A percentile compares a stretch with the other conserved stretches of the same genome.
Evolutionary conservation across 306 rosid species (phyloP).

Genomic region (Hippophae tibetana): DNA sequence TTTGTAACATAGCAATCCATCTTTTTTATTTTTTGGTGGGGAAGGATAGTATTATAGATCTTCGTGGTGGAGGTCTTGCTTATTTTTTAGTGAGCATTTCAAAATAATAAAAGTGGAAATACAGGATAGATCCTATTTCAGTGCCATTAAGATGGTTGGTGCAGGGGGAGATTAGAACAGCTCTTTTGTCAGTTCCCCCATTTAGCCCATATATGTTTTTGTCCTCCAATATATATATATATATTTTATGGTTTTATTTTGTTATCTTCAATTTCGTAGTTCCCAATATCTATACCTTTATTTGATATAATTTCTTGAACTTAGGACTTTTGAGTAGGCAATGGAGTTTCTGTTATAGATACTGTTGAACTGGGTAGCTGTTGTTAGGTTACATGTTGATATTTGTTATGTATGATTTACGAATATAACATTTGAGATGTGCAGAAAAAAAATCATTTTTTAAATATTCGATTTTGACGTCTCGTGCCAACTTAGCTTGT

Average conservation of each 20-base stretch:
- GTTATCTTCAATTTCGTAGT: constrained; percentile 52
- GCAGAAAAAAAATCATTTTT: constrained; percentile 58
- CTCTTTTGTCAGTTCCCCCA: constrained; percentile 47
- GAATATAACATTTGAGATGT: constrained; percentile 55
- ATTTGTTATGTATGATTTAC: constrained; percentile 63
- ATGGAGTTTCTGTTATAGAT: constrained; percentile 40
- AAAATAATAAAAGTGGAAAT: constrained; percentile 38
- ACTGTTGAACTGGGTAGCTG: constrained; percentile 54
- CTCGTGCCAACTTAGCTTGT: neutral
- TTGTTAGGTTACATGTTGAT: constrained; percentile 52
- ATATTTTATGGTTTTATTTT: constrained; percentile 12
- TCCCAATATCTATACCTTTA: constrained; percentile 35
- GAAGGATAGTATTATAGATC: constrained; percentile 49
- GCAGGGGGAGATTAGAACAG: constrained; percentile 41
- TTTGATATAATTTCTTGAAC: constrained; percentile 44
- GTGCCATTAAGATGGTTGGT: constrained; percentile 44
- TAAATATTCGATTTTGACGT: neutral
- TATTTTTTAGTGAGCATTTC: constrained; percentile 40
- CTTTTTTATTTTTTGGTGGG: constrained; percentile 53
- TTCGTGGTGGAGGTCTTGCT: constrained; percentile 37
- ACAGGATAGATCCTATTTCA: constrained; percentile 31
- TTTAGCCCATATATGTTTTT: constrained; percentile 37
- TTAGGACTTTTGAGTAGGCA: constrained; percentile 68
- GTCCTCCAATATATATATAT: constrained; percentile 24
- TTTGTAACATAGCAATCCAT: constrained; percentile 57